Evolutionary conservation across 331 rosid species (phyloP), one percentile per base, ranked within the genome.

Genomic region (Saraca asoca): DNA sequence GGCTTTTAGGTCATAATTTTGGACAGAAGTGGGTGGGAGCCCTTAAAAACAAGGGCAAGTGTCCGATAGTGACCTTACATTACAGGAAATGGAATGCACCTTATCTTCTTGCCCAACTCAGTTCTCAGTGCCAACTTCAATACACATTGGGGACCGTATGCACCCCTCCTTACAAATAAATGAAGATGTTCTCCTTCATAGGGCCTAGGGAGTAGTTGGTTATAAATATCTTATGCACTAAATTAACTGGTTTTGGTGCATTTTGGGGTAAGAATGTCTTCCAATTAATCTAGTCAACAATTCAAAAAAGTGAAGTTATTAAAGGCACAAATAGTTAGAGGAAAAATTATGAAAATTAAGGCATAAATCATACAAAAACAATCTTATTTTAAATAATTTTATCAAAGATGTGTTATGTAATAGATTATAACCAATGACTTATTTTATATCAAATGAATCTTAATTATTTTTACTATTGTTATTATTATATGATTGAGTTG

Each of bases 51-150:
- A 33, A 49, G 41, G 9, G 54, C 69, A 62, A 69, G 66, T 48
- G 75, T 63, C 41, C 9, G 85, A 80, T 57, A 76, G 81, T 68
- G 93, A 79, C 88, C 55, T 46, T 58, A 71, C 77, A 46, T 34
- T 46, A 48, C 51, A 58, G 68, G 59, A 58, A 64, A 65, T 67
- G 60, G 59, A 80, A 69, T 52, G 75, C 80, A 62, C 73, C 75
- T 72, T 75, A 69, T 75, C 57, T 51, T 51, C 2, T 2, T n/a
- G 4, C 17, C 57, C 12, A 51, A 17, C 4, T 11, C 7, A 19
- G 19, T 62, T 68, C 63, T 53, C 64, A 46, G 66, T 51, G 55
- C 29, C 74, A 34, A 39, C 43, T 10, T 39, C 43, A 39, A 8
- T 7, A 10, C 43, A 16, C 2, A 11, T 24, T 24, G 17, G 81